A percentile compares a stretch with the other conserved stretches of the same genome.
These are phyloP conservation scores for Leccinum obscurum DNA, from an alignment of 768 basidiomycete species.

Conservation along the genomic window DNA sequence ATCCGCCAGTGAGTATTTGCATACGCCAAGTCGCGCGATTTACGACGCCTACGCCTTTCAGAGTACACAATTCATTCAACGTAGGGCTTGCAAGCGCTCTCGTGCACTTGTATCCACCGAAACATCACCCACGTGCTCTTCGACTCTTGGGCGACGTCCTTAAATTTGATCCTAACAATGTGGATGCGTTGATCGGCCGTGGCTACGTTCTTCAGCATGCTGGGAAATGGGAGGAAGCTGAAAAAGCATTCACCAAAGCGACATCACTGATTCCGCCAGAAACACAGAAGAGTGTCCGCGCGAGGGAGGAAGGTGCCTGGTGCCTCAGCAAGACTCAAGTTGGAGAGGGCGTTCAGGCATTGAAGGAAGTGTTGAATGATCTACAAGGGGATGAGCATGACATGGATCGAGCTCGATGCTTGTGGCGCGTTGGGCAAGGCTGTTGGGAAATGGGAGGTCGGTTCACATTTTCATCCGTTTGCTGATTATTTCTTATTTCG, in stretches of 20 bases:
- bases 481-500: neutral
- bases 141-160: slow-evolving; percentile 75
- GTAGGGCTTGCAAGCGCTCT: slow-evolving; percentile 71
- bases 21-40: neutral
- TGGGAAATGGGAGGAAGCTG: slow-evolving; percentile 69
- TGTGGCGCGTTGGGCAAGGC: slow-evolving; percentile 83
- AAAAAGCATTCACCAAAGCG: slow-evolving; percentile 59
- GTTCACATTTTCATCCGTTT: slow-evolving; percentile 20
- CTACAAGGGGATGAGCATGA: slow-evolving; percentile 48
- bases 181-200: slow-evolving; percentile 67
- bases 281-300: slow-evolving; percentile 52
- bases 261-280: slow-evolving; percentile 47
- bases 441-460: slow-evolving; percentile 72
- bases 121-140: slow-evolving; percentile 81
- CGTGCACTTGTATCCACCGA: slow-evolving; percentile 85
- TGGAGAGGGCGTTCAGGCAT: slow-evolving; percentile 45
- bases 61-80: slow-evolving; percentile 68
- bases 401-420: slow-evolving; percentile 69
- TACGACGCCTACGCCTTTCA: slow-evolving; percentile 31
- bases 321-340: slow-evolving; percentile 57
- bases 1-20: slow-evolving; percentile 45
- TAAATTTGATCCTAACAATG: slow-evolving; percentile 56
- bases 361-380: slow-evolving; percentile 48
- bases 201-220: slow-evolving; percentile 71
- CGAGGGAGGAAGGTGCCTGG: slow-evolving; percentile 86